Evolutionary conservation across 257 asterid species (phyloP), one percentile per base, ranked within the genome.

Genomic region (Cruciata laevipes): DNA sequence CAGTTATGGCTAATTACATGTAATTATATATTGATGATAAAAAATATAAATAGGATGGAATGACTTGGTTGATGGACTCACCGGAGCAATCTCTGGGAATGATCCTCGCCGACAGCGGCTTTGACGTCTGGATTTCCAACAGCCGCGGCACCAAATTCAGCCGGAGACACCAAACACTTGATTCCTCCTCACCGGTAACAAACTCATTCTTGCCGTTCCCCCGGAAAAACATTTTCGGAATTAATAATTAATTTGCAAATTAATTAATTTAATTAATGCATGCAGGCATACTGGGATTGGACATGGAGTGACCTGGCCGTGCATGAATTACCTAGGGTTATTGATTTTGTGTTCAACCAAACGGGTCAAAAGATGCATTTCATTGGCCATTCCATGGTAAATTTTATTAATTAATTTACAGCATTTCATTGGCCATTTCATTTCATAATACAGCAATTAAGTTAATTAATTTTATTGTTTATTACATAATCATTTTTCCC

Each of bases 101-200:
- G 57, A 70, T 78, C 18, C 47, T 78, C 57, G 82, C 82, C 18
- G 82, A 73, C 65, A 66, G 11, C 12, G 79, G 82, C 0, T 78
- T 78, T 53, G 82, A 78, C 66, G 82, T 78, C 24, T 78, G 82
- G 82, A 78, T 78, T 68, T 51, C 82, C 35, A 78, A 73, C 74
- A 40, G 51, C 8, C 67, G 79, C 3, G 51, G 51, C 4, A 42
- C 51, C 18, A 12, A 13, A 12, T 42, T 42, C 16, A 13, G 51
- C 11, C 51, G 18, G 18, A 42, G 51, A 42, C 51, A 42, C 51
- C 18, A 12, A 12, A 42, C 51, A 13, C 51, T 42, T 42, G 51
- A 42, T 13, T 11, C 51, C 16, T 17, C 18, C 5, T 17, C 51
- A 12, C 51, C 51, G 51, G 18, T 42, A 42, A 42, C 5, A 3